Evolutionary conservation across 257 asterid genomes (phyloP).

Genomic region (Galeopsis tetrahit): DNA sequence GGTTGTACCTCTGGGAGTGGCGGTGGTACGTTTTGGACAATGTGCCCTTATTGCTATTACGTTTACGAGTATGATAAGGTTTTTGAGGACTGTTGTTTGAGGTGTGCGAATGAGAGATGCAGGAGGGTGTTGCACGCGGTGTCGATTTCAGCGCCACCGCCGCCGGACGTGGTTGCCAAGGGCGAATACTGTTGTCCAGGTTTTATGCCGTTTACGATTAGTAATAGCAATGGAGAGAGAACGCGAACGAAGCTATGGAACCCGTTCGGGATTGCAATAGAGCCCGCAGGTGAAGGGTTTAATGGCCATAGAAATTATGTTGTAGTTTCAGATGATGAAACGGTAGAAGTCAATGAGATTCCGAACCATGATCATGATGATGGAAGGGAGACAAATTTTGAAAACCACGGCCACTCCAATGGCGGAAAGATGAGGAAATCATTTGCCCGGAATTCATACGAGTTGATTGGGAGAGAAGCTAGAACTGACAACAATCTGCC

Average conservation of each 20-base stretch:
- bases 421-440: constrained; percentile 46
- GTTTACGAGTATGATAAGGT: constrained; percentile 51
- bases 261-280: constrained; percentile 40
- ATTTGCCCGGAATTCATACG: constrained; percentile 40
- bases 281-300: neutral
- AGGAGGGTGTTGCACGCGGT: constrained; percentile 52
- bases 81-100: constrained; percentile 52
- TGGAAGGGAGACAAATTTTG: constrained; percentile 2
- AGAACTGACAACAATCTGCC: constrained; percentile 30
- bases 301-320: constrained; percentile 27
- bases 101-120: constrained; percentile 60
- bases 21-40: constrained; percentile 63
- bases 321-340: constrained; percentile 35
- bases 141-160: constrained; percentile 46
- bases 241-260: constrained; percentile 38
- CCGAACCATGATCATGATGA: neutral
- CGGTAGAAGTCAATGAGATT: neutral
- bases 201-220: constrained; percentile 36
- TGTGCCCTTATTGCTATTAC: constrained; percentile 66
- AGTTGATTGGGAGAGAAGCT: constrained; percentile 59
- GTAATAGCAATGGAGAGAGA: constrained; percentile 20
- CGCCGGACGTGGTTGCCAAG: constrained; percentile 53
- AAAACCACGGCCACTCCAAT: neutral
- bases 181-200: constrained; percentile 56
- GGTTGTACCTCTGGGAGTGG: constrained; percentile 7